Evolutionary conservation across 2,329 filamentous ascomycete genomes (phyloP), one percentile per base, ranked within the genome.

Genomic region (Alternaria sp.): DNA sequence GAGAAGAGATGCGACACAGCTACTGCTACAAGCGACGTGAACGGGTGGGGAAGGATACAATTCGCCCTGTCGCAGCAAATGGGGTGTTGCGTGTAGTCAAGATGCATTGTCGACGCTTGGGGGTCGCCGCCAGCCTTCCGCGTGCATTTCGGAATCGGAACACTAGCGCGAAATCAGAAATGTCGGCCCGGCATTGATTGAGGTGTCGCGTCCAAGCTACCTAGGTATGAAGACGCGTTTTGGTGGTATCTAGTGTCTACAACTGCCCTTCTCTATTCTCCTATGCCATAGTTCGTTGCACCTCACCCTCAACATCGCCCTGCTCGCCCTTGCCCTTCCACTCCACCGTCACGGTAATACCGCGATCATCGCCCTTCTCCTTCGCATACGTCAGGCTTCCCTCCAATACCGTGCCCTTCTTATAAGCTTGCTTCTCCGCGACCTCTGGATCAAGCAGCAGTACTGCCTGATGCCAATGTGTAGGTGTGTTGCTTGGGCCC

Each of bases 401-500:
- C 53, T 83, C 83, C 20, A 97, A 79, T 53, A 96, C 84, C 43
- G 87, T 85, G 10, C 93, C 94, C 50, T 83, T 84, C 23, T 61
- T 64, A 26, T 68, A 72, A 2, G 41, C 47, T 43, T 82, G 77
- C 43, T 78, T 74, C 26, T 82, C 73, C 12, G 82, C 76, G 58
- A 87, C 82, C 44, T 87, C 84, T 33, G 86, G 84, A 60, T 93
- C 89, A 64, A 91, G 86, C 56, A 96, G 82, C 64, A 95, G 83
- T 23, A 97, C 83, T 2, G 90, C 92, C 77, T 97, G 94, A 80
- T 91, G 92, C 95, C 95, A 98, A 80, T 98, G 95, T 8, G 95
- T 98, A 65, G 90, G 87, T 58, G 87, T 89, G 18, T 88, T 89
- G 68, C 86, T 84, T 1, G 94, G 94, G 0, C 94, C 93, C 2